These are phyloP conservation scores for Starmera amethionina DNA, from an alignment of 805 yeast genomes.

Conservation along the genomic window DNA sequence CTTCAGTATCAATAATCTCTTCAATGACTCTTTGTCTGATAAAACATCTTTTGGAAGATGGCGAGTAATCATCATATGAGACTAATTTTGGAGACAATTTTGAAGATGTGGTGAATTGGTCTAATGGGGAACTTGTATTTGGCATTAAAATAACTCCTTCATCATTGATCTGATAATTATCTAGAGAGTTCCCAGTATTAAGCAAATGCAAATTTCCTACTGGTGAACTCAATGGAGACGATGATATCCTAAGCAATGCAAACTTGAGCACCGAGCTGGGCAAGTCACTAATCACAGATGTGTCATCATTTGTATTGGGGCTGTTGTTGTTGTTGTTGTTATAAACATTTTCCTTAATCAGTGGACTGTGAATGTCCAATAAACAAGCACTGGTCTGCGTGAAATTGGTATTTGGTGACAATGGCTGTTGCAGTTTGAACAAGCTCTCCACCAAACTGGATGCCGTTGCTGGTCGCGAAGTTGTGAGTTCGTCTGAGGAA, in stretches of 20 bases:
- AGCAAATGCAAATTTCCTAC: background rate
- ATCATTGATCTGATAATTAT: no score
- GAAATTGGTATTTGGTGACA: no score
- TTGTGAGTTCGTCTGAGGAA: background rate
- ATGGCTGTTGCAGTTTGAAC: no score
- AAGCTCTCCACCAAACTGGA: slow-evolving; percentile 1
- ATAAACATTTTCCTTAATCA: background rate
- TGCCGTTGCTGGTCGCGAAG: slow-evolving; percentile 6
- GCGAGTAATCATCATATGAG: slow-evolving; percentile 7
- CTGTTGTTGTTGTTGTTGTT: background rate
- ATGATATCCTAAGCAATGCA: slow-evolving; percentile 4
- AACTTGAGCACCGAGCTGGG: slow-evolving; percentile 6
- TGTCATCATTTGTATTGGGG: background rate
- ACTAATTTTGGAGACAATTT: slow-evolving; percentile 7
- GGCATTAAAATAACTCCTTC: background rate
- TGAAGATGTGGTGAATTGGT: slow-evolving; percentile 9
- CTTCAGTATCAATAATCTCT: slow-evolving; percentile 42
- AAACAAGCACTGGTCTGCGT: no score
- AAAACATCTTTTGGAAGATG: slow-evolving; percentile 7
- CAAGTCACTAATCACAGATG: slow-evolving; percentile 1
- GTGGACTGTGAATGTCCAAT: background rate
- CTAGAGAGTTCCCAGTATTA: no score
- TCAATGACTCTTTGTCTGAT: slow-evolving; percentile 24
- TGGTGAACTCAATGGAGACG: slow-evolving; percentile 1
- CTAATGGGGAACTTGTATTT: background rate